phyloP scores from a whole-genome alignment of 1,284 basidiomycete genomes.

The Blastosporella zonata region DNA sequence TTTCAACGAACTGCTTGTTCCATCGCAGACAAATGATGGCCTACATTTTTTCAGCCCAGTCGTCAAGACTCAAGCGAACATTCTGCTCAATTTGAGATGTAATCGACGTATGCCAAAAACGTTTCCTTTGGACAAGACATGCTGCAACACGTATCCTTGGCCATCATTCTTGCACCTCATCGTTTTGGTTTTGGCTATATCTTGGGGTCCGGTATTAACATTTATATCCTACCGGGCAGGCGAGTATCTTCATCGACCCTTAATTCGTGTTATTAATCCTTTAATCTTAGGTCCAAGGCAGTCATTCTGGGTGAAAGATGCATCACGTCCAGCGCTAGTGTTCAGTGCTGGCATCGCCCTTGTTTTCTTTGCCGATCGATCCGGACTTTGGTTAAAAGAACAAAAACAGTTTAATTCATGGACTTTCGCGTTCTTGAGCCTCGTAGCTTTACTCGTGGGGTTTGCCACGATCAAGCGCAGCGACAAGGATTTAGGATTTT shows the following conservation, averaged over 20 bases:
- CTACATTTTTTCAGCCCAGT: slow-evolving; percentile 74
- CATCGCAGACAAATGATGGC: slow-evolving; percentile 76
- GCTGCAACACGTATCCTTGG: slow-evolving; percentile 75
- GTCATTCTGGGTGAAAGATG: slow-evolving; percentile 13
- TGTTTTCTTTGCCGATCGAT: slow-evolving; percentile 78
- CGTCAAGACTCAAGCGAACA: slow-evolving; percentile 68
- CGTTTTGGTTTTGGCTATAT: slow-evolving; percentile 48
- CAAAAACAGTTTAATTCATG: slow-evolving; percentile 78
- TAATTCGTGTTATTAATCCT: neutral
- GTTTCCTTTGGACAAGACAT: slow-evolving; percentile 78
- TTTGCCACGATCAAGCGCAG: slow-evolving; percentile 63
- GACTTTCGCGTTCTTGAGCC: slow-evolving; percentile 60
- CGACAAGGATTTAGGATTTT: slow-evolving; percentile 81
- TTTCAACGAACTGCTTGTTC: slow-evolving; percentile 76
- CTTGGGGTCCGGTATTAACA: slow-evolving; percentile 56
- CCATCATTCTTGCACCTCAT: slow-evolving; percentile 61
- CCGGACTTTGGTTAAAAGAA: slow-evolving; percentile 82
- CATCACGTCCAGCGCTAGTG: slow-evolving; percentile 40
- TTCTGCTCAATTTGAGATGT: slow-evolving; percentile 80
- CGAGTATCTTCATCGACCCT: slow-evolving; percentile 11
- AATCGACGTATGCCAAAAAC: slow-evolving; percentile 70
- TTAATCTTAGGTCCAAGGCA: slow-evolving; percentile 10
- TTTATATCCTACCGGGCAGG: slow-evolving; percentile 28
- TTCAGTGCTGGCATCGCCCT: slow-evolving; percentile 66
- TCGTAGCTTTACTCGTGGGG: slow-evolving; percentile 57